Base-by-base conservation (phyloP, 768 basidiomycete genomes). In the Boletus rubroflammeus region DNA sequence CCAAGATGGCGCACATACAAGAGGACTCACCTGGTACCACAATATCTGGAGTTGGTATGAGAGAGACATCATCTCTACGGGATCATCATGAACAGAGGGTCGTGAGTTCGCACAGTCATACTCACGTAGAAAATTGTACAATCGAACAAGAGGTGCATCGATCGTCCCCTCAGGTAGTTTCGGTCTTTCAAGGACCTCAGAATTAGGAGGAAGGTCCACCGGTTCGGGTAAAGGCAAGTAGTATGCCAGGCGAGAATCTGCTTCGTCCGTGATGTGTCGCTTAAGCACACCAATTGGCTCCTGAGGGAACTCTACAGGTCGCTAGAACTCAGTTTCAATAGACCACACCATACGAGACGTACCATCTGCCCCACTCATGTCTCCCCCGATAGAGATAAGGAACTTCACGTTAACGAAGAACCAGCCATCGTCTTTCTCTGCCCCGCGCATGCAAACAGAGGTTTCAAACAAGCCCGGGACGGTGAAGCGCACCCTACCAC, bases 21-120 rank as follows among this genome's bases (percentile, higher is more conserved):
- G 25, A 15, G 15, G 34, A 54, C 68, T n/a, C 49, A 76, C 80
- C 67, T 93, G 91, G 63, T 85, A 88, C 79, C 84, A 85, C 45
- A 98, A 70, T 57, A 93, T 88, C 70, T 94, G 95, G 15, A 98
- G 78, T 63, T 96, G 94, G 70, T 97, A 97, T 2, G 90, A 87
- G 54, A 97, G 71, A 1, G 92, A 90, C 82, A 94, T 90, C 77
- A 91, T 88, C 67, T 94, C 93, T 95, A 57, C 8, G 5, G 3
- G 8, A 45, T 8, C 42, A 47, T 10, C 17, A 10, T 61, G 23
- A 60, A 49, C 21, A 19, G 39, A 25, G 15, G 6, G 6, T 46
- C 14, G 7, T 32, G 14, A 21, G 23, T 23, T 26, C 1, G 13
- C 26, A 17, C 41, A 35, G 47, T 15, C 45, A 5, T 62, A 69